Evolutionary conservation across 352 stramenopile species (phyloP), one percentile per base, ranked within the genome.

Genomic region (Phytophthora idaei): DNA sequence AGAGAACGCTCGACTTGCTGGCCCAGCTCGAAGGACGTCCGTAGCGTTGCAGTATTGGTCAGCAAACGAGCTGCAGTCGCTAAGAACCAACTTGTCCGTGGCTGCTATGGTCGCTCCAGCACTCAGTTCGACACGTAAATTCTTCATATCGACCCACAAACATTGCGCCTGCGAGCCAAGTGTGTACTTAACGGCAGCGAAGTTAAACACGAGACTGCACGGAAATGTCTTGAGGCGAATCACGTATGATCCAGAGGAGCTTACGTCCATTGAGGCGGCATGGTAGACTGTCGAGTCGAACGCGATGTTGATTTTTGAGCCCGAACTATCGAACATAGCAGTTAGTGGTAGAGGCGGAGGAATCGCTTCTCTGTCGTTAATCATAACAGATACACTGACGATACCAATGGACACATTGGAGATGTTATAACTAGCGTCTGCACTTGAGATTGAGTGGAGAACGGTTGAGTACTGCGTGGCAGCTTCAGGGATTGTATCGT

Each of bases 211-310:
- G 9, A 90, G 50, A 47, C 60, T 61, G 62, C 82, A 86, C 3
- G 64, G 21, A 44, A 91, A 87, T n/a, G 71, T 68, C 59, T 77
- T 81, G 51, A 81, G 36, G 5, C 56, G 67, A 14, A 77, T 79
- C 9, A 76, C 46, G 46, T 81, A 88, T 0, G 44, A 36, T 0
- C 52, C 53, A n/a, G 58, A 69, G 3, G 55, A 39, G 4, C 65
- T 69, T 6, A 90, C 65, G 7, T 67, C 47, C 85, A 94, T 94
- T 0, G 85, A 81, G 8, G 77, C 80, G 0, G 77, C 81, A 39
- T 92, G 85, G 51, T 79, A 94, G 8, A 94, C 83, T 0, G 49
- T 68, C 9, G 83, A 91, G 68, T 91, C 83, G 12, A 94, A 92
- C 1, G 50, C 55, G 17, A 91, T 59, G n/a, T 79, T 57, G 8